Evolutionary conservation across 371 early-diverging fungal species (phyloP).

Genomic region (Mortierella sp.): DNA sequence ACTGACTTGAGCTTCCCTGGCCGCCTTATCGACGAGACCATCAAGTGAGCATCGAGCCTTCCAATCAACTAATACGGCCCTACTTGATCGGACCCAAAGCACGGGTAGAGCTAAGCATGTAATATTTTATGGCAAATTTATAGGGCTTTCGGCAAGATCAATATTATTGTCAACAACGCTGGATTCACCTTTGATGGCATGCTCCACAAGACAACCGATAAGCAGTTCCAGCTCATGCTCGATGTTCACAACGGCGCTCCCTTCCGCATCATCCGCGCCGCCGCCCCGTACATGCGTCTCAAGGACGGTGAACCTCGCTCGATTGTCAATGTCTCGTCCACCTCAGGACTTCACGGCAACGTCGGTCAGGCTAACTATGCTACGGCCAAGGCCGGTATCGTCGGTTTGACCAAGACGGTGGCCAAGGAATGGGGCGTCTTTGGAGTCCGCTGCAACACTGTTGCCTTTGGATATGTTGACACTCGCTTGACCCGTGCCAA

Average conservation of each 20-base stretch:
- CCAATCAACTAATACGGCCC: too few relatives aligned
- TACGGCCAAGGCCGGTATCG: conserved; percentile 70
- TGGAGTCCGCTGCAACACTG: conserved; percentile 74
- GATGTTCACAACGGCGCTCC: conserved; percentile 77
- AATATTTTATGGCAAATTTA: neutral
- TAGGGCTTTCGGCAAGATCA: conserved; percentile 74
- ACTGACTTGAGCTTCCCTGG: conserved; percentile 68
- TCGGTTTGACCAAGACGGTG: conserved; percentile 70
- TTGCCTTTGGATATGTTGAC: conserved; percentile 76
- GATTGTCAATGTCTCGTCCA: conserved; percentile 75
- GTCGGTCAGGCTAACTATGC: conserved; percentile 73
- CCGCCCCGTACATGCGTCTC: conserved; percentile 65
- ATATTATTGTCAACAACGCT: conserved; percentile 80
- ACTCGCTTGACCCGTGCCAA: conserved; percentile 79
- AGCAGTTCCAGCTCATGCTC: conserved; percentile 77
- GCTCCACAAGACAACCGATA: conserved; percentile 77
- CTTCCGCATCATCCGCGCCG: conserved; percentile 76
- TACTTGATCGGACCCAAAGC: too few relatives aligned
- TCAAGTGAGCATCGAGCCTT: conserved; percentile 58
- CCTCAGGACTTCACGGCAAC: conserved; percentile 77
- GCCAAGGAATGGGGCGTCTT: conserved; percentile 73
- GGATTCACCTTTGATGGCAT: conserved; percentile 78
- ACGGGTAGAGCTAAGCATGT: too few relatives aligned
- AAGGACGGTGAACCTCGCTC: conserved; percentile 54
- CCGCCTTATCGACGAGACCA: conserved; percentile 65